These are phyloP conservation scores for Pseudoscleropodium purum DNA, from an alignment of 225 moss, liverwort and hornwort species.

Conservation along the genomic window DNA sequence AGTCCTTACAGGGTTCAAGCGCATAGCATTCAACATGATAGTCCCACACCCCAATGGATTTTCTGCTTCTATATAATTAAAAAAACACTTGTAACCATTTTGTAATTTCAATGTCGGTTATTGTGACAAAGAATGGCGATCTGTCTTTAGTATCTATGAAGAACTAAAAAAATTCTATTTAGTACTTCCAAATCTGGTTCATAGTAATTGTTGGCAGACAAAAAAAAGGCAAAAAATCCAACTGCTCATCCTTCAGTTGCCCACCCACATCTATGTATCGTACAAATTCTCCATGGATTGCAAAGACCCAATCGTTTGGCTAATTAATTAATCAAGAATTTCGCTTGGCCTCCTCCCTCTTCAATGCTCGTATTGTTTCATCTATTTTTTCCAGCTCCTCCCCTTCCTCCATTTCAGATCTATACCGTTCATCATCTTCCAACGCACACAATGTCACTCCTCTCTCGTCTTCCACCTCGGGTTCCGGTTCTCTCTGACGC, in stretches of 20 bases:
- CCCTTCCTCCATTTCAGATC: slow-evolving; percentile 58
- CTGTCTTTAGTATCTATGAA: neutral
- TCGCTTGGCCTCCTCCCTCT: slow-evolving; percentile 17
- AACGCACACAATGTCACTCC: slow-evolving; percentile 84
- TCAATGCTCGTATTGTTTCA: slow-evolving; percentile 39
- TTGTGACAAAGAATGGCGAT: neutral
- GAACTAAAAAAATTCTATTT: neutral
- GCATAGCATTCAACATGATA: neutral
- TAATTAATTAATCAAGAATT: neutral
- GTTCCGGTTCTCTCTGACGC: slow-evolving; percentile 27
- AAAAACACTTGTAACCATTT: neutral
- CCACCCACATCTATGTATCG: slow-evolving; percentile 2
- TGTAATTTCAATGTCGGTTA: neutral
- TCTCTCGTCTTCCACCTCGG: slow-evolving; percentile 49
- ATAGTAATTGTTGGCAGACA: neutral
- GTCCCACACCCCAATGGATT: neutral
- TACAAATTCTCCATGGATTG: neutral
- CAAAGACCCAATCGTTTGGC: neutral
- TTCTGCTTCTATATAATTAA: neutral
- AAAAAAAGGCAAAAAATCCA: neutral
- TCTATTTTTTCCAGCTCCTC: slow-evolving; percentile 68
- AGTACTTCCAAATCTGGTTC: neutral
- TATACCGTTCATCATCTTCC: slow-evolving; percentile 59
- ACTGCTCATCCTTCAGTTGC: neutral
- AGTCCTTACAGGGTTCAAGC: neutral